Conservation (phyloP, 345 rosid genomes). For the Salix dunnii region DNA sequence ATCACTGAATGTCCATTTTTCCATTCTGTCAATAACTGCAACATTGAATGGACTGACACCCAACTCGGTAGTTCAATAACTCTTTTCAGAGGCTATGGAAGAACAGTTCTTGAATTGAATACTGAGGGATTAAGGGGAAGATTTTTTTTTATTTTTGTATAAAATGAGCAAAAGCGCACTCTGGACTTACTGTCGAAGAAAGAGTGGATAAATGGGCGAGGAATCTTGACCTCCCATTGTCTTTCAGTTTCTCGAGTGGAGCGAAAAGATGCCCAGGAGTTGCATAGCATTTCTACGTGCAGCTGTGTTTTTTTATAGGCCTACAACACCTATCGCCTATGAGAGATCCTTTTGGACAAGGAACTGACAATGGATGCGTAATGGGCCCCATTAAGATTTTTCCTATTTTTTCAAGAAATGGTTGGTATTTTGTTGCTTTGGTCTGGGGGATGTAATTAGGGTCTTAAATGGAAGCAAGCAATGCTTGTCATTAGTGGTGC, state of each 20-base stretch:
- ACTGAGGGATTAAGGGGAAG: conserved; percentile 1
- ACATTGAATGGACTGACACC: conserved; percentile 8
- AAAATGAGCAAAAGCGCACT: conserved; percentile 28
- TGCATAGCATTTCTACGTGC: conserved; percentile 15
- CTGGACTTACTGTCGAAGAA: conserved; percentile 35
- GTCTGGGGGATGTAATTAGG: neutral
- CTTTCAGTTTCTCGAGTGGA: conserved; percentile 16
- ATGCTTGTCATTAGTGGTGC: neutral
- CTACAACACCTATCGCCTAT: neutral
- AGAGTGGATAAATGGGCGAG: conserved; percentile 44
- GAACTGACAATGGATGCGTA: conserved; percentile 8
- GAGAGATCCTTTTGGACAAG: neutral
- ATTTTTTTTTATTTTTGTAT: neutral
- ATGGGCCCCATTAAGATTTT: conserved; percentile 7
- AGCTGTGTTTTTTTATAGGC: neutral
- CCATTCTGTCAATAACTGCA: conserved; percentile 12
- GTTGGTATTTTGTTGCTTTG: neutral
- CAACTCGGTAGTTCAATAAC: conserved; percentile 14
- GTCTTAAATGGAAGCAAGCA: neutral
- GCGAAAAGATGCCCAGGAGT: conserved; percentile 43
- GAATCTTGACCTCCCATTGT: conserved; percentile 46
- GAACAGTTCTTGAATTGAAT: conserved; percentile 7
- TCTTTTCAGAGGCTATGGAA: conserved; percentile 7
- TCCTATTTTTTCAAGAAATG: neutral
- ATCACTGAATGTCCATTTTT: neutral